Conservation (phyloP, 2,329 filamentous ascomycete species). For the Apiospora malaysiana region DNA sequence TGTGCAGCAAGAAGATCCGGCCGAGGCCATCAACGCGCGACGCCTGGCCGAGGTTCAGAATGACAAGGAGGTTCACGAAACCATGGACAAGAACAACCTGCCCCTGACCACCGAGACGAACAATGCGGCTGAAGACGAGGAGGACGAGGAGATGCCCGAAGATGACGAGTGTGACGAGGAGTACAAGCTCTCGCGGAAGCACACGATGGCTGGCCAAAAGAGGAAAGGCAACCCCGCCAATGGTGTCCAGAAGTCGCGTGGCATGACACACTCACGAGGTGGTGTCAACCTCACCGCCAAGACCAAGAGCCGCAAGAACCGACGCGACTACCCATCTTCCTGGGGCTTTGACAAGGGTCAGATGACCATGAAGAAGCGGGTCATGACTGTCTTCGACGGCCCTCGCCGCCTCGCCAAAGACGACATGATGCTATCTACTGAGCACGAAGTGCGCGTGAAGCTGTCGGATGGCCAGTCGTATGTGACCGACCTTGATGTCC, state of each 20-base stretch:
- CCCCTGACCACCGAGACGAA: constrained; percentile 50
- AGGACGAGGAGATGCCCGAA: constrained; percentile 62
- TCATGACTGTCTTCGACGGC: constrained; percentile 91
- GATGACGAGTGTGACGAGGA: constrained; percentile 68
- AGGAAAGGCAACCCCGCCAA: constrained; percentile 64
- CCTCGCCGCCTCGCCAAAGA: constrained; percentile 90
- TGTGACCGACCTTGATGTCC: constrained; percentile 90
- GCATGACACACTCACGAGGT: constrained; percentile 79
- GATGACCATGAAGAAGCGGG: constrained; percentile 98
- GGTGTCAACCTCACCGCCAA: constrained; percentile 64
- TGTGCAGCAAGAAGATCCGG: constrained; percentile 73
- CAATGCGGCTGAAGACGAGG: constrained; percentile 60
- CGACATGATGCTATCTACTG: constrained; percentile 97
- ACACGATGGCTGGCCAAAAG: constrained; percentile 54
- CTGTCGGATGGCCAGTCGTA: constrained; percentile 78
- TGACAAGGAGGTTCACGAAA: constrained; percentile 66
- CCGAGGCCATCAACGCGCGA: constrained; percentile 71
- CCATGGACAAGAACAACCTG: constrained; percentile 68
- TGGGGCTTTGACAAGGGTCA: constrained; percentile 93
- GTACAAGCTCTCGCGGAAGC: constrained; percentile 53
- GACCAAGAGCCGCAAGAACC: constrained; percentile 80
- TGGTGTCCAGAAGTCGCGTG: constrained; percentile 70
- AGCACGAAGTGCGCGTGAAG: constrained; percentile 89
- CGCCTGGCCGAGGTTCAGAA: constrained; percentile 70
- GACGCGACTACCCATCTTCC: constrained; percentile 89